Evolutionary conservation across 2,329 filamentous ascomycete species (phyloP).

Genomic region (Mariannaea elegans): DNA sequence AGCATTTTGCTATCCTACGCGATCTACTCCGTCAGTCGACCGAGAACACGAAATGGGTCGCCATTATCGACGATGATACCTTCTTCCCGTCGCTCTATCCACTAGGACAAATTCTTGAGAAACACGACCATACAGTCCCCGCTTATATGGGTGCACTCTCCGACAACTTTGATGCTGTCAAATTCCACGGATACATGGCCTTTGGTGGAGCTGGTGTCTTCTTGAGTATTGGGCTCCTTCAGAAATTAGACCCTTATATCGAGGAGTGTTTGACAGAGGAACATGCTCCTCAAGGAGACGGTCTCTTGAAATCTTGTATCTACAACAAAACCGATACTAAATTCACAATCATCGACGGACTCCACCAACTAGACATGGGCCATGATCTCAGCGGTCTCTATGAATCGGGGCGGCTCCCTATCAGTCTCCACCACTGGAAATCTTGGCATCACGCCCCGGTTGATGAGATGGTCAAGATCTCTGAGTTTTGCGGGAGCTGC

Average conservation of each 20-base stretch:
- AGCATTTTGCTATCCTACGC: slow-evolving; percentile 65
- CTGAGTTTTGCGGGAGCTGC: slow-evolving; percentile 65
- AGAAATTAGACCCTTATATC: slow-evolving; percentile 56
- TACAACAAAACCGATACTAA: slow-evolving; percentile 62
- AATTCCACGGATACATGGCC: slow-evolving; percentile 65
- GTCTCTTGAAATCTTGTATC: slow-evolving; percentile 65
- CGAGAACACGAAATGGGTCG: slow-evolving; percentile 61
- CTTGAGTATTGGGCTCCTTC: slow-evolving; percentile 61
- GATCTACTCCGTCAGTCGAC: slow-evolving; percentile 56
- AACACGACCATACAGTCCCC: slow-evolving; percentile 58
- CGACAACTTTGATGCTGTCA: slow-evolving; percentile 62
- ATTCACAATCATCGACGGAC: slow-evolving; percentile 62
- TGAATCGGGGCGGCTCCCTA: slow-evolving; percentile 62
- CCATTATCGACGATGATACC: slow-evolving; percentile 70
- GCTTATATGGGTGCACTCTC: slow-evolving; percentile 66
- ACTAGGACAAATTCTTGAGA: slow-evolving; percentile 56
- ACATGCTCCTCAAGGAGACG: slow-evolving; percentile 56
- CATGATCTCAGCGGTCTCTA: slow-evolving; percentile 67
- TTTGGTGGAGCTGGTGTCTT: slow-evolving; percentile 70
- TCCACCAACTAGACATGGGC: slow-evolving; percentile 66
- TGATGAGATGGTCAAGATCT: slow-evolving; percentile 57
- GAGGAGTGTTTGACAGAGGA: slow-evolving; percentile 55
- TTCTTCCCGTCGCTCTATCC: slow-evolving; percentile 66
- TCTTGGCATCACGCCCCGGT: slow-evolving; percentile 64
- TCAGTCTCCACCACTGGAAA: slow-evolving; percentile 72